Evolutionary conservation across 2,329 filamentous ascomycete species (phyloP).

Genomic region (Penicillium sp.): DNA sequence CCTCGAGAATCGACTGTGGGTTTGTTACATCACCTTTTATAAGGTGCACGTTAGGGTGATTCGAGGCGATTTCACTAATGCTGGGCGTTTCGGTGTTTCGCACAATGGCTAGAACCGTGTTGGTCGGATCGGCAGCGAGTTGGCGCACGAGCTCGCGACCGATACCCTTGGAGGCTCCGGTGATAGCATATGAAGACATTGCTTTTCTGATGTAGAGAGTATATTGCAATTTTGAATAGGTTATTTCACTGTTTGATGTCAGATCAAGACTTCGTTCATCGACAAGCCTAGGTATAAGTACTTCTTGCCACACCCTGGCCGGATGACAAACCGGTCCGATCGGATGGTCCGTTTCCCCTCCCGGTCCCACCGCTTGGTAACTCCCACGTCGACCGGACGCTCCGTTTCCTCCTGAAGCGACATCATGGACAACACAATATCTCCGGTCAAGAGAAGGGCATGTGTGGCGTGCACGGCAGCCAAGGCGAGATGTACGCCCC

Average conservation of each 20-base stretch:
- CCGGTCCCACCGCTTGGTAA: not conserved
- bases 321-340: not conserved
- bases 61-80: conserved; percentile 19
- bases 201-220: not conserved
- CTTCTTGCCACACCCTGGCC: not conserved
- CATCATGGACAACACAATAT: not conserved
- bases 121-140: conserved; percentile 35
- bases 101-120: conserved; percentile 48
- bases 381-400: not conserved
- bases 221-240: not conserved
- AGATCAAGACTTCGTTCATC: not conserved
- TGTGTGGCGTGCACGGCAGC: not conserved
- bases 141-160: conserved; percentile 38
- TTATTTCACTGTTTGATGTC: not conserved
- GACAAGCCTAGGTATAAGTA: not conserved
- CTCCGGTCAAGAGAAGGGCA: not conserved
- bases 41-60: not conserved
- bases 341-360: not conserved
- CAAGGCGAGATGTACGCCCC: not conserved
- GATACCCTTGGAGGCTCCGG: conserved; percentile 40
- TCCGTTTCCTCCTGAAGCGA: not conserved
- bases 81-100: conserved; percentile 37
- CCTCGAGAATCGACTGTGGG: conserved; percentile 40
- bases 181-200: conserved; percentile 45
- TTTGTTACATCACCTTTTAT: conserved; percentile 14